Evolutionary conservation across 345 rosid genomes (phyloP), one percentile per base, ranked within the genome.

Genomic region (Syzygium grande): DNA sequence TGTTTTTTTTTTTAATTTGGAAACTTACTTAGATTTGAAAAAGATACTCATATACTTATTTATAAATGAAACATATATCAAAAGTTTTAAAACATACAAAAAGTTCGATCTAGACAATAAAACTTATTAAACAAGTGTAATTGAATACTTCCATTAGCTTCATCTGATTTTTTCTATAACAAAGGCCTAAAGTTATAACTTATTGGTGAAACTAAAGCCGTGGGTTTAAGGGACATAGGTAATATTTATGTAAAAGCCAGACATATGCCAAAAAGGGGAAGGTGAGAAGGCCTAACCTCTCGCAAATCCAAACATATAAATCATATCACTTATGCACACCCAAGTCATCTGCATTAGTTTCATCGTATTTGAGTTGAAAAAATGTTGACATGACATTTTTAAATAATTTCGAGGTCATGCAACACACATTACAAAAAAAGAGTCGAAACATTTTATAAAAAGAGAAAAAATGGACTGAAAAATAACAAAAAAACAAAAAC

Each of bases 11-110:
- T 52, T 61, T 61, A 12, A 16, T 52, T 52, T 52, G 54, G 54
- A 52, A 52, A 52, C 6, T 52, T 52, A 14, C 53, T 52, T 6
- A 1, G 5, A 12, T 12, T 52, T 52, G 53, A 52, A 52, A 52
- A 52, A 52, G 53, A 12, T 52, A n/a, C 9, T 61, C 9, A 29
- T 34, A 63, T 63, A 63, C 5, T 63, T 63, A 30, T 29, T 63
- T 1, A 29, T 0, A 63, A 63, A 7, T 1, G 2, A 11, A 0
- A 63, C 0, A 1, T 3, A 11, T 4, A 2, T 1, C 78, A 58
- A 58, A 58, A 58, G 14, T 25, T 15, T 11, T 58, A 58, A 58
- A 58, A 25, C 0, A 3, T 4, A 25, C 29, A 58, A 58, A n/a
- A 58, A 58, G 29, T 58, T 23, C 15, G 0, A 23, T 58, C 0